Base-by-base conservation (phyloP, 2,329 filamentous ascomycete genomes). In the Monosporascus sp. region DNA sequence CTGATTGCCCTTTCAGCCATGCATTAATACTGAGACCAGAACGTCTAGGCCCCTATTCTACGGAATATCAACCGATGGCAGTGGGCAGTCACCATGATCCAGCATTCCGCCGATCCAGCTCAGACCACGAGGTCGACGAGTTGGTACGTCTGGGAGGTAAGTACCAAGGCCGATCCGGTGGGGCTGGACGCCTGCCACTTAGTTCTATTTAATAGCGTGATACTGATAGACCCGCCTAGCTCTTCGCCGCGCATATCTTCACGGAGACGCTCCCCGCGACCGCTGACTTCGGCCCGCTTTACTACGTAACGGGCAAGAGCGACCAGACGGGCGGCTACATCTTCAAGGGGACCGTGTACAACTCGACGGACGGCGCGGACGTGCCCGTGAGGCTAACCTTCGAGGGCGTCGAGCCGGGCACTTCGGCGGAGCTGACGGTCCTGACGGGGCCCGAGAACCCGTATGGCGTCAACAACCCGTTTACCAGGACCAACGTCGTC, bases 271-370 rank as follows among this genome's bases (percentile, higher is more conserved):
- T 80, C 0, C 75, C 77, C 0, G 70, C 73, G 1, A 68, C 67
- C 2, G 65, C 68, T 7, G 62, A 71, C 6, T 73, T 77, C 49
- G 68, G 70, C 11, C 78, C 78, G 0, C 65, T 77, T 0, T 82
- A 73, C 65, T 80, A 74, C 58, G 78, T 80, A 3, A 72, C 77
- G 1, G 78, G 78, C 1, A 70, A 64, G 57, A 74, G 75, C 54
- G 64, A 73, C 36, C 67, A 69, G 9, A 70, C 66, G 31, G 70
- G 69, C 1, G 68, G 67, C 5, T 65, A 73, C 46, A 69, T 80
- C 53, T 78, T 78, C 70, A 81, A 81, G 65, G 74, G 69, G 3
- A 76, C 76, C 15, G 76, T 75, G 0, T 81, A 81, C 64, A 81
- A 81, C 68, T 72, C 74, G 0, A 79, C 78, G 6, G 65, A 72